Percentiles rank a stretch among this genome's conserved stretches.
These are phyloP conservation scores for Adansonia rubrostipa DNA, from an alignment of 441 rosid genomes.

Conservation along the genomic window DNA sequence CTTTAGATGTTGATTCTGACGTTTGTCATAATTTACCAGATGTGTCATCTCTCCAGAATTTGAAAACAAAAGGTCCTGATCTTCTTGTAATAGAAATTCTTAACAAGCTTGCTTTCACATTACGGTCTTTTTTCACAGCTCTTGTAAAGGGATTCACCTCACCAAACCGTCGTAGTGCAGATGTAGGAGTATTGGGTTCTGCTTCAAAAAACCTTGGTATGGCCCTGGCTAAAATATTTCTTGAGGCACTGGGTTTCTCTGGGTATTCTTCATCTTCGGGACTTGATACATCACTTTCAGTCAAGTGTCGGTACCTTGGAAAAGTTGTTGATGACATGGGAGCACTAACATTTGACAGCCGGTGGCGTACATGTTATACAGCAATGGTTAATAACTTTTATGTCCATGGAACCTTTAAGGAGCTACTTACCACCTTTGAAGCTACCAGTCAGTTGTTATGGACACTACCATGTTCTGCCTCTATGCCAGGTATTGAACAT, in stretches of 20 bases:
- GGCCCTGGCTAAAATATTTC: constrained; percentile 81
- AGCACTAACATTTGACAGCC: constrained; percentile 80
- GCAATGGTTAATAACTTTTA: constrained; percentile 88
- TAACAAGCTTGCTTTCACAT: constrained; percentile 72
- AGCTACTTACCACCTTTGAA: constrained; percentile 91
- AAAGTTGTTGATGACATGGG: constrained; percentile 88
- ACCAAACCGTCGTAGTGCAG: constrained; percentile 93
- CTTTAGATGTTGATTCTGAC: constrained; percentile 77
- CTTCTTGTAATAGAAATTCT: constrained; percentile 73
- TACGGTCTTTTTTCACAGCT: constrained; percentile 80
- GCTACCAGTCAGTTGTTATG: constrained; percentile 94
- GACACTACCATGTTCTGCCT: constrained; percentile 64
- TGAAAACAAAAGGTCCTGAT: constrained; percentile 81
- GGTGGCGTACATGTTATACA: constrained; percentile 82
- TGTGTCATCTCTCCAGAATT: constrained; percentile 59
- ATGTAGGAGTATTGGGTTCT: constrained; percentile 70
- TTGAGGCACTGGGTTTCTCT: constrained; percentile 82
- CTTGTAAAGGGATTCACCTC: constrained; percentile 93
- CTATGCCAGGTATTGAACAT: constrained; percentile 55
- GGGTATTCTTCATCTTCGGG: constrained; percentile 71
- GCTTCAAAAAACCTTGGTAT: constrained; percentile 89
- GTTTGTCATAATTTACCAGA: constrained; percentile 60
- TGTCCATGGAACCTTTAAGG: constrained; percentile 89
- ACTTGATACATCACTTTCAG: constrained; percentile 63
- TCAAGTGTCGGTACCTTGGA: constrained; percentile 93